Evolutionary conservation across 495 filamentous ascomycete species (phyloP), one percentile per base, ranked within the genome.

Genomic region (Friedmanniomyces endolithicus): DNA sequence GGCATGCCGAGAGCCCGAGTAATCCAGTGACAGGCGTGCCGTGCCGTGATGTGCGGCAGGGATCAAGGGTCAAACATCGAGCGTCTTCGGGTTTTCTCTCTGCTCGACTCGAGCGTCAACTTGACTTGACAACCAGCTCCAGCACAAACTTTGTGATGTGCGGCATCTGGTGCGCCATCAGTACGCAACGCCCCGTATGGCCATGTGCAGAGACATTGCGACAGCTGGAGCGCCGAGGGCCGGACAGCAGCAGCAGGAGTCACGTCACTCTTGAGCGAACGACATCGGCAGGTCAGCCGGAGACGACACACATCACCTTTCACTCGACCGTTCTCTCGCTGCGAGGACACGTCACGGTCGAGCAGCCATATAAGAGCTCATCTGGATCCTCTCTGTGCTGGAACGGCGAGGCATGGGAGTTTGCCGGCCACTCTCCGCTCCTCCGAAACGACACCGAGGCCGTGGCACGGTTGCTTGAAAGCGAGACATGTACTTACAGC

Each of bases 381-480:
- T 78, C 74, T n/a, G 76, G 76, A 19, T 90, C 86, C 9, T 72
- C 87, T 12, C 74, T 99, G 16, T 96, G 90, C 74, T 99, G 92
- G 90, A 97, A 97, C 62, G 92, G 92, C n/a, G 92, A 99, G 66
- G 94, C 89, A 9, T 99, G 92, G 92, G 83, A 76, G 49, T 75
- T 94, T 50, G 48, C 20, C n/a, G 72, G 71, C 19, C 67, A 75
- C 14, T 55, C 73, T 25, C 50, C 64, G 1, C 70, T 89, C 23
- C 58, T 63, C 23, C 81, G 78, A 35, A 96, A 94, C 66, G 92
- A 99, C 65, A 85, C 86, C 1, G 75, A 86, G 61, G 67, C 67
- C 11, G 74, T 98, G 14, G 83, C 89, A 62, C 59, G 74, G n/a
- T 58, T 77, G 43, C 76, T 96, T 41, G 62, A 82, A 16, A 64